Conservation (phyloP, 148 eudicot genomes). For the Euryodendron excelsum region DNA sequence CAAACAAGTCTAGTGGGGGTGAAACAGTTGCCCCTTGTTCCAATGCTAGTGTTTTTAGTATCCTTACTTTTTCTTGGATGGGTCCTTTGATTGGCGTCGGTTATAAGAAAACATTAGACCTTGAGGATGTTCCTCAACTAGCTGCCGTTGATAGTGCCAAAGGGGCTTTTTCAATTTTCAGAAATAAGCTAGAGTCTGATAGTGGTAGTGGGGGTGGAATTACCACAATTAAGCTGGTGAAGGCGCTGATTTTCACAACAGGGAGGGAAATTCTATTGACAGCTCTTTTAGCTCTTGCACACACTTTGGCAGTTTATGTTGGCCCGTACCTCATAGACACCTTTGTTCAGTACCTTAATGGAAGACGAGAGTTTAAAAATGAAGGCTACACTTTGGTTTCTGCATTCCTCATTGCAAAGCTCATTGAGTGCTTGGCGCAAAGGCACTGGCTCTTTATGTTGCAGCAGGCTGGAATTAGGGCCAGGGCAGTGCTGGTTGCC, state of each 20-base stretch:
- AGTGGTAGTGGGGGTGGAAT: slow-evolving; percentile 28
- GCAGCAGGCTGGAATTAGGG: slow-evolving; percentile 44
- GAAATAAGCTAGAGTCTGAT: slow-evolving; percentile 29
- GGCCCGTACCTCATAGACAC: slow-evolving; percentile 52
- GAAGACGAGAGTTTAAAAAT: slow-evolving; percentile 29
- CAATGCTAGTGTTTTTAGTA: slow-evolving; percentile 43
- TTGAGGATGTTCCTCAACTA: slow-evolving; percentile 61
- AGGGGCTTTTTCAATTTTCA: slow-evolving; percentile 37
- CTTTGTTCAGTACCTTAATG: slow-evolving; percentile 57
- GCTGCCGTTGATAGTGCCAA: slow-evolving; percentile 38
- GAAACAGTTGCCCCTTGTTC: slow-evolving; percentile 31
- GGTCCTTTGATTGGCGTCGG: slow-evolving; percentile 39
- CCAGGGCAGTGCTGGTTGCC: slow-evolving; percentile 42
- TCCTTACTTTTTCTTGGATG: slow-evolving; percentile 51
- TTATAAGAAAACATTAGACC: slow-evolving; percentile 46
- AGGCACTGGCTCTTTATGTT: slow-evolving; percentile 49
- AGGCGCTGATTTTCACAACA: slow-evolving; percentile 34
- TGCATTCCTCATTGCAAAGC: slow-evolving; percentile 41
- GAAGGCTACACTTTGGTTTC: slow-evolving; percentile 40
- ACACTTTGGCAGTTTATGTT: slow-evolving; percentile 43
- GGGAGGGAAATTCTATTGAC: slow-evolving; percentile 43
- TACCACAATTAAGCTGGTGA: slow-evolving; percentile 41
- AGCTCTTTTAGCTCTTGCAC: slow-evolving; percentile 27
- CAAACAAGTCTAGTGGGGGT: slow-evolving; percentile 13
- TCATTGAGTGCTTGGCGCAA: slow-evolving; percentile 45